These are phyloP conservation scores for Globisporangium radiosum DNA, from an alignment of 352 stramenopile genomes.

Conservation along the genomic window DNA sequence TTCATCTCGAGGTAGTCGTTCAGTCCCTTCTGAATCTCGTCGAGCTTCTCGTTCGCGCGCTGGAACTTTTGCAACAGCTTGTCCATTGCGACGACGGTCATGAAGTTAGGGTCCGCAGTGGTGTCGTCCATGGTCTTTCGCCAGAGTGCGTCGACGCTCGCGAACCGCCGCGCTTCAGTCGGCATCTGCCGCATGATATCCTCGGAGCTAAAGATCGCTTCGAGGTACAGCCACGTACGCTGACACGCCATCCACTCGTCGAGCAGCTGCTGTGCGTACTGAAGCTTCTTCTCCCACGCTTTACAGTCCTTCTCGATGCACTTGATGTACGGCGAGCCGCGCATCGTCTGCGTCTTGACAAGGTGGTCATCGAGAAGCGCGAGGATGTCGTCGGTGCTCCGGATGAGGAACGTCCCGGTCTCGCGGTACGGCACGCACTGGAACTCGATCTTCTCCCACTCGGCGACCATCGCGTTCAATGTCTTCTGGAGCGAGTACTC, in stretches of 20 bases:
- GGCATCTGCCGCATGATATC: slow-evolving; percentile 96
- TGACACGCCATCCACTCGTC: slow-evolving; percentile 94
- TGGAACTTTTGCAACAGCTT: slow-evolving; percentile 90
- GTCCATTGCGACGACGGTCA: slow-evolving; percentile 85
- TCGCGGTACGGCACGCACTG: slow-evolving; percentile 90
- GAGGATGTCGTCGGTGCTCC: slow-evolving; percentile 88
- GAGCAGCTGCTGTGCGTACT: slow-evolving; percentile 87
- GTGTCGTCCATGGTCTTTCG: slow-evolving; percentile 92
- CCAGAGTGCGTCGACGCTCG: slow-evolving; percentile 86
- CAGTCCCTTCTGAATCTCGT: slow-evolving; percentile 92
- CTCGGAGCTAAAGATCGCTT: slow-evolving; percentile 93
- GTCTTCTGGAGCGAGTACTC: slow-evolving; percentile 93
- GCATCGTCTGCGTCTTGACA: slow-evolving; percentile 95
- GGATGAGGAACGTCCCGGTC: slow-evolving; percentile 88
- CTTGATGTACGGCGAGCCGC: slow-evolving; percentile 92
- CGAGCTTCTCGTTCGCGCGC: slow-evolving; percentile 91
- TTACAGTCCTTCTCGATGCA: slow-evolving; percentile 90
- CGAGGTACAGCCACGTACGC: slow-evolving; percentile 93
- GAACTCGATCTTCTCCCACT: slow-evolving; percentile 94
- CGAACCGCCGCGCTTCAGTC: slow-evolving; percentile 86
- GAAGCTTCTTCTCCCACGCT: slow-evolving; percentile 86
- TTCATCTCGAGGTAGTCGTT: slow-evolving; percentile 95
- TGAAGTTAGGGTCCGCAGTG: slow-evolving; percentile 83
- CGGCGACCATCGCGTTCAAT: slow-evolving; percentile 90
- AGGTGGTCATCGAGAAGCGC: slow-evolving; percentile 91